Conservation (phyloP, 2,329 filamentous ascomycete genomes). For the Alternaria sp. region DNA sequence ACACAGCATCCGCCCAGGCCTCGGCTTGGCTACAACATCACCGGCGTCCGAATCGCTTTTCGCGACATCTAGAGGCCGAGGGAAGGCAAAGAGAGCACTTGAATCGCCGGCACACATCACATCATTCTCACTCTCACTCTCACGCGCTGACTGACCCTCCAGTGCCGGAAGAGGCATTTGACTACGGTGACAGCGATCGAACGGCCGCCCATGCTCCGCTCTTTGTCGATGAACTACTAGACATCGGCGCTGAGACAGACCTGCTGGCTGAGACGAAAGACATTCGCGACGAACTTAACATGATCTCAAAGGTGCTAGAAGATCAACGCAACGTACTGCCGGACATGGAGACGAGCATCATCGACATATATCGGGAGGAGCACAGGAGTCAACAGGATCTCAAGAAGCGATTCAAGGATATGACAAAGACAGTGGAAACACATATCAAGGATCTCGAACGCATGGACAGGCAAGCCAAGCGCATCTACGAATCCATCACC, state of each 20-base stretch:
- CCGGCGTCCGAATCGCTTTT: constrained; percentile 50
- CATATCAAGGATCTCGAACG: constrained; percentile 66
- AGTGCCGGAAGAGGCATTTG: constrained; percentile 35
- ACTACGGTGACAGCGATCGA: constrained; percentile 36
- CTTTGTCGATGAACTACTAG: constrained; percentile 63
- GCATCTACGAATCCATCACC: constrained; percentile 65
- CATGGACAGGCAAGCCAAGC: constrained; percentile 68
- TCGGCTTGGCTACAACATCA: constrained; percentile 61
- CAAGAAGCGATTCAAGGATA: constrained; percentile 62
- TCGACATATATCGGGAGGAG: constrained; percentile 46
- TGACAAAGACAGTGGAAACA: constrained; percentile 63
- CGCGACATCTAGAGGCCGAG: constrained; percentile 44
- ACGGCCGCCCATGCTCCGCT: constrained; percentile 43
- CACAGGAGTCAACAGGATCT: constrained; percentile 53
- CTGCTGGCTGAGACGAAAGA: constrained; percentile 70
- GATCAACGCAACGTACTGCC: constrained; percentile 57
- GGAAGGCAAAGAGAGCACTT: constrained; percentile 40
- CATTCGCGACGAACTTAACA: constrained; percentile 70
- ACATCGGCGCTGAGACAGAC: constrained; percentile 66
- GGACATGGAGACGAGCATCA: constrained; percentile 56
- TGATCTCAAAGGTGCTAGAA: constrained; percentile 62
- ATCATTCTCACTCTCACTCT: constrained; percentile 37
- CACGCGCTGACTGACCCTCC: constrained; percentile 35
- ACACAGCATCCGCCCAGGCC: constrained; percentile 63
- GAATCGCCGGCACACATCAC: constrained; percentile 30